Evolutionary conservation across 2,329 filamentous ascomycete species (phyloP).

Genomic region (Penicillium sclerotigenum): DNA sequence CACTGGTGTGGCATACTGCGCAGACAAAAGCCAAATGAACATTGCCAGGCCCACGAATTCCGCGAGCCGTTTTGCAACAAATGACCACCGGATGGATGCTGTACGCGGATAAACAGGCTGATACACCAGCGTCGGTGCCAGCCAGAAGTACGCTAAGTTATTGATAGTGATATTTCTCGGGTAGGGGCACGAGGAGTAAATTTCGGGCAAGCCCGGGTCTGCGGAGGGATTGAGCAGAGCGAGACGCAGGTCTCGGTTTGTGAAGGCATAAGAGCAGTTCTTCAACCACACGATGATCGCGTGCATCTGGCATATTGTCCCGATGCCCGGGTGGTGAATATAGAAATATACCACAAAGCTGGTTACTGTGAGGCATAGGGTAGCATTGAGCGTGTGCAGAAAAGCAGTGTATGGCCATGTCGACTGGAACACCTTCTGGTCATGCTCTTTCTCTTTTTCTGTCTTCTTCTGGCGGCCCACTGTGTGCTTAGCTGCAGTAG

Average conservation of each 20-base stretch:
- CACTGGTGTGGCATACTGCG: conserved; percentile 89
- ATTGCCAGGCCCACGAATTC: conserved; percentile 76
- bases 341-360: conserved; percentile 84
- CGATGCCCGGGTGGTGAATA: conserved; percentile 90
- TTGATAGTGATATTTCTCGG: conserved; percentile 83
- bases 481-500: conserved; percentile 69
- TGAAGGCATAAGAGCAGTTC: conserved; percentile 91
- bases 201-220: conserved; percentile 68
- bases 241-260: conserved; percentile 90
- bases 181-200: conserved; percentile 83
- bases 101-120: conserved; percentile 94
- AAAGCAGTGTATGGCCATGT: conserved; percentile 80
- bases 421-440: conserved; percentile 61
- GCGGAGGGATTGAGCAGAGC: conserved; percentile 76
- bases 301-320: conserved; percentile 84
- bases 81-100: conserved; percentile 75
- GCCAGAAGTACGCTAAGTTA: conserved; percentile 95
- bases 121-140: conserved; percentile 93
- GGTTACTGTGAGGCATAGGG: conserved; percentile 73
- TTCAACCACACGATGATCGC: conserved; percentile 96
- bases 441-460: conserved; percentile 58
- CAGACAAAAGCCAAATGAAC: conserved; percentile 92
- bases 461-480: conserved; percentile 58
- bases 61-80: conserved; percentile 75
- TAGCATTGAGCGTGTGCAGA: conserved; percentile 79